Evolutionary conservation across 2,329 filamentous ascomycete species (phyloP).

Genomic region (Cordyceps farinosa): DNA sequence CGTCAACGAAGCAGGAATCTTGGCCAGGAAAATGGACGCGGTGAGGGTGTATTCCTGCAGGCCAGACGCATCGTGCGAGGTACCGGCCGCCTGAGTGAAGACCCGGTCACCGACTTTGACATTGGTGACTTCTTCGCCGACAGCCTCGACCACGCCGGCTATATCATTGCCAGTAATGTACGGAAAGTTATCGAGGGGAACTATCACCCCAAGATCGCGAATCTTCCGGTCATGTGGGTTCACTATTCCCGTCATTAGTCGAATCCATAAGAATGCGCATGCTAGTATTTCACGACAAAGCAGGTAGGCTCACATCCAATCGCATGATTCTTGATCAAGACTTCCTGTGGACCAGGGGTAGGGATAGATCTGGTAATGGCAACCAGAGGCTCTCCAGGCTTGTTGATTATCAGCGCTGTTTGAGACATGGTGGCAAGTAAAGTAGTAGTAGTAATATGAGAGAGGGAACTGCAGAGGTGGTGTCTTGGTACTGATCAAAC

Average conservation of each 20-base stretch:
- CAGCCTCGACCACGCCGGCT: neutral
- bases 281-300: neutral
- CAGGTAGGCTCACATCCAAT: neutral
- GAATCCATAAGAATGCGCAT: neutral
- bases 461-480: neutral
- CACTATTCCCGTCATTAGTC: neutral
- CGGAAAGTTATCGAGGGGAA: neutral
- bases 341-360: neutral
- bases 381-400: neutral
- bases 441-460: neutral
- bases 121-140: neutral
- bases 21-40: neutral
- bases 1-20: neutral
- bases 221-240: neutral
- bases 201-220: neutral
- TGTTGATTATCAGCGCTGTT: neutral
- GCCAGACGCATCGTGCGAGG: neutral
- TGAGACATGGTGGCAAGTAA: neutral
- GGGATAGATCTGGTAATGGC: neutral
- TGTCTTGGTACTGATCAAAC: neutral
- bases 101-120: neutral
- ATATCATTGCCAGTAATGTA: neutral
- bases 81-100: neutral
- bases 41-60: neutral
- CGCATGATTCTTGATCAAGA: neutral